These are phyloP conservation scores for Trichoderma gamsii DNA, from an alignment of 495 filamentous ascomycete species.

Conservation along the genomic window DNA sequence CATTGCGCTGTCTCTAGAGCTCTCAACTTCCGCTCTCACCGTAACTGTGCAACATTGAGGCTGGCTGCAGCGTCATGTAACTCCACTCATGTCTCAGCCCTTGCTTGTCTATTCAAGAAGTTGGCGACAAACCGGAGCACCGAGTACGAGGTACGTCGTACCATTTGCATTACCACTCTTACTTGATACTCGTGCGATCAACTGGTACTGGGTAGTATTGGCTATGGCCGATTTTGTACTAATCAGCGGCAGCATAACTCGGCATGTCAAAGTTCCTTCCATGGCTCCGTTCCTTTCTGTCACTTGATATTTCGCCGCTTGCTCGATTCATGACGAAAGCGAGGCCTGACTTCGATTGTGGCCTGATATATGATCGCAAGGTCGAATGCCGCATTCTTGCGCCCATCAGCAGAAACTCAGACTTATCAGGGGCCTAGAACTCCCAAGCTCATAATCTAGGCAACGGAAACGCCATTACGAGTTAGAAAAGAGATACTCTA, in stretches of 20 bases:
- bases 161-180: too few species aligned
- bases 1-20: not conserved
- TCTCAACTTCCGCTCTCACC: not conserved
- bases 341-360: not conserved
- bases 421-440: not conserved
- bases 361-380: not conserved
- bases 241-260: too few species aligned
- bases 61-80: too few species aligned
- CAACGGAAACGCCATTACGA: not conserved
- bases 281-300: too few species aligned
- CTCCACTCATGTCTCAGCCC: not conserved
- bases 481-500: not conserved
- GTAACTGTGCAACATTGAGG: not conserved
- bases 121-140: not conserved
- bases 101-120: not conserved
- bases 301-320: not conserved
- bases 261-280: too few species aligned
- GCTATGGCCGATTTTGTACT: too few species aligned
- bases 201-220: too few species aligned
- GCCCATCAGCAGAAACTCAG: not conserved
- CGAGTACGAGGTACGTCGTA: too few species aligned
- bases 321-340: not conserved
- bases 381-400: not conserved
- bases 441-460: not conserved
- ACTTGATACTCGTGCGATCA: too few species aligned